Conservation (phyloP, 2,329 filamentous ascomycete genomes). For the Hawksworthiomyces lignivorus region DNA sequence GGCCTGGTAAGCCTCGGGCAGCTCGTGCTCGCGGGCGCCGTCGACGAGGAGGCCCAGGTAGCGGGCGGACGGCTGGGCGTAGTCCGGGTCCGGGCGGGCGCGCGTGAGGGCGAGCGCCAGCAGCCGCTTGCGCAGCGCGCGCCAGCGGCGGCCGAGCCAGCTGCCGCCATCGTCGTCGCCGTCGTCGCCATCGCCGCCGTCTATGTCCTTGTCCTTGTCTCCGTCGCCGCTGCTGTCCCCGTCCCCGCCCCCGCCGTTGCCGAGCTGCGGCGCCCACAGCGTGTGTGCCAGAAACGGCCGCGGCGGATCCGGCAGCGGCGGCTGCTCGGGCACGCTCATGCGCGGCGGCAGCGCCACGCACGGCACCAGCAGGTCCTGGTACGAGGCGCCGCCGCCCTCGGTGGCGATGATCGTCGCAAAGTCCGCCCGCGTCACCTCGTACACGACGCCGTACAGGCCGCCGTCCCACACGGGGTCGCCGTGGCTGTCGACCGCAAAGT, state of each 20-base stretch:
- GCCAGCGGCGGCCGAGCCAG: constrained; percentile 30
- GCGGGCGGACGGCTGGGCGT: constrained; percentile 74
- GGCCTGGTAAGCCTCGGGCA: constrained; percentile 68
- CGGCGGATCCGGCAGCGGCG: constrained; percentile 47
- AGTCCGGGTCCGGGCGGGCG: constrained; percentile 56
- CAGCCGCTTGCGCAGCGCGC: constrained; percentile 17
- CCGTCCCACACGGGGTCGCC: constrained; percentile 62
- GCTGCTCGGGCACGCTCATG: constrained; percentile 55
- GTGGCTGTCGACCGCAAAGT: constrained; percentile 27
- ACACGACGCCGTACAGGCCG: constrained; percentile 85
- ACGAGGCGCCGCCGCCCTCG: constrained; percentile 80
- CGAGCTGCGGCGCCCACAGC: constrained; percentile 59
- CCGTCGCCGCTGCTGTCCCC: constrained; percentile 10
- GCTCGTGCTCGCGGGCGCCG: constrained; percentile 70
- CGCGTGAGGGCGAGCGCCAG: constrained; percentile 35
- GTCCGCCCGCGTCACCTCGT: constrained; percentile 80
- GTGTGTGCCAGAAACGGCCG: constrained; percentile 76
- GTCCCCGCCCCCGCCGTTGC: constrained; percentile 21
- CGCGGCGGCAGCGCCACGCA: constrained; percentile 60
- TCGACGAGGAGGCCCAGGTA: constrained; percentile 75
- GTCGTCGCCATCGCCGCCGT: constrained; percentile 14
- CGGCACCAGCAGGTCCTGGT: constrained; percentile 72
- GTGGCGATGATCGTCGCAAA: constrained; percentile 82
- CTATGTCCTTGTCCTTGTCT: no score
- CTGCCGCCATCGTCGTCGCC: constrained; percentile 8